A percentile compares a stretch with the other conserved stretches of the same genome.
Evolutionary conservation across 106 monocot species (phyloP).

Genomic region (Dioscorea zingiberensis): DNA sequence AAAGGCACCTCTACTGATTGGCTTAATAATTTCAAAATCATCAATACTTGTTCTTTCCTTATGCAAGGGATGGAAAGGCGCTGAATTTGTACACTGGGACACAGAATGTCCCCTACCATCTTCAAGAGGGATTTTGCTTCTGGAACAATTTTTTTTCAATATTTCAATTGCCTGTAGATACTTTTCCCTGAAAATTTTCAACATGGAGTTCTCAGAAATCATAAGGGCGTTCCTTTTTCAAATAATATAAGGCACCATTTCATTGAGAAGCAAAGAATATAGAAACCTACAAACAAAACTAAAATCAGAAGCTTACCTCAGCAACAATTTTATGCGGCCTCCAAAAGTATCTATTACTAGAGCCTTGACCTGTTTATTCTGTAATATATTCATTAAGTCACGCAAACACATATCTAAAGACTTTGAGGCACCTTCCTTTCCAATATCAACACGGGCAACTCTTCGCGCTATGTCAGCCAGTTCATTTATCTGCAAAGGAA

Average conservation of each 20-base stretch:
- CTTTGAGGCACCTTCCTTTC: slow-evolving; percentile 22
- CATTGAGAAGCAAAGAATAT: too few relatives aligned
- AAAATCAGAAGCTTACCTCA: slow-evolving; percentile 26
- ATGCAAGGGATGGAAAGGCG: slow-evolving; percentile 17
- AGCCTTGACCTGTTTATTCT: slow-evolving; percentile 30
- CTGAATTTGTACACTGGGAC: slow-evolving; percentile 12
- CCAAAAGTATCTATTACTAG: slow-evolving; percentile 65
- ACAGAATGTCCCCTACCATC: slow-evolving; percentile 9
- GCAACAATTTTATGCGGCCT: slow-evolving; percentile 29
- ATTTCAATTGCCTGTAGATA: slow-evolving; percentile 25
- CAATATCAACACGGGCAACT: slow-evolving; percentile 25
- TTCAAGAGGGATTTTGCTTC: slow-evolving; percentile 9
- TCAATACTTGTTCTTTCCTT: slow-evolving; percentile 62
- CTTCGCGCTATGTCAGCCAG: slow-evolving; percentile 44
- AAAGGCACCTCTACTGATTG: slow-evolving; percentile 72
- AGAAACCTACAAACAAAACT: too few relatives aligned
- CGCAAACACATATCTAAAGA: slow-evolving; percentile 20
- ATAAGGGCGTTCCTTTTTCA: too few relatives aligned
- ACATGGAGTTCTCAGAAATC: too few relatives aligned
- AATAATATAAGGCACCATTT: too few relatives aligned
- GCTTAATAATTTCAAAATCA: slow-evolving; percentile 72
- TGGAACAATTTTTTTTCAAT: slow-evolving; percentile 10
- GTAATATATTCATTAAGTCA: slow-evolving; percentile 34
- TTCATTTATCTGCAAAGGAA: slow-evolving; percentile 32
- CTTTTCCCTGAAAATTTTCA: slow-evolving; percentile 42